Conservation (phyloP, 108 stramenopile species). For the Nannochloropsis oceanica region DNA sequence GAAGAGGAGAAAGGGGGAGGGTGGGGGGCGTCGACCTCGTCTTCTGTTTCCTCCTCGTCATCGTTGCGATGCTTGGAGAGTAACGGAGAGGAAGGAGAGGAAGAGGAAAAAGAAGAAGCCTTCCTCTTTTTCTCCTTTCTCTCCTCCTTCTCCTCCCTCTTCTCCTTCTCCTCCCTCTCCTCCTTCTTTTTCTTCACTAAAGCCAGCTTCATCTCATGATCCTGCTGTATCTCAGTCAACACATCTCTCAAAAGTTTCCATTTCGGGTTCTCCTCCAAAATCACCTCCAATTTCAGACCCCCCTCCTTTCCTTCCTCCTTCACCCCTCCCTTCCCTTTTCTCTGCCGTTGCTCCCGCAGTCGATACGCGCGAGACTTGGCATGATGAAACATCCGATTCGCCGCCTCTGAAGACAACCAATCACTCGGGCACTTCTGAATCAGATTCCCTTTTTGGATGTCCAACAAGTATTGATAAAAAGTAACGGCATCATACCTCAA, state of each 20-base stretch:
- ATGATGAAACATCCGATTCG: constrained; percentile 66
- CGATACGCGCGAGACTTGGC: constrained; percentile 73
- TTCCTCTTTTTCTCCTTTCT: no score
- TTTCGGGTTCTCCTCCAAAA: constrained; percentile 83
- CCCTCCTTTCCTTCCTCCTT: neutral
- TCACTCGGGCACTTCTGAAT: constrained; percentile 51
- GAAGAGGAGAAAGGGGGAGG: neutral
- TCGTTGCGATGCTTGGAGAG: no score
- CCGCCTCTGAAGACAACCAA: constrained; percentile 71
- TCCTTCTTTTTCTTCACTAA: no score
- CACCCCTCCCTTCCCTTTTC: neutral
- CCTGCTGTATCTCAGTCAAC: constrained; percentile 55
- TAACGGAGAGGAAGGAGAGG: no score
- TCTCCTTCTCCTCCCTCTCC: neutral
- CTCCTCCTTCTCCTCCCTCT: constrained; percentile 23
- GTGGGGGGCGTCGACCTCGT: neutral
- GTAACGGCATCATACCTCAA: constrained; percentile 79
- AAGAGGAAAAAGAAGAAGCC: no score
- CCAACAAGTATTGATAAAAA: constrained; percentile 62
- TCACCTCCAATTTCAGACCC: constrained; percentile 33
- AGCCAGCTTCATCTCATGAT: neutral
- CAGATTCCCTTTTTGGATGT: constrained; percentile 52
- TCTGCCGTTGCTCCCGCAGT: constrained; percentile 11
- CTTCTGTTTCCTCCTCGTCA: neutral
- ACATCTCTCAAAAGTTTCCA: constrained; percentile 63